A percentile compares a stretch with the other conserved stretches of the same genome.
These are phyloP conservation scores for Ambrosia trifida DNA, from an alignment of 129 eudicot species.

Conservation along the genomic window DNA sequence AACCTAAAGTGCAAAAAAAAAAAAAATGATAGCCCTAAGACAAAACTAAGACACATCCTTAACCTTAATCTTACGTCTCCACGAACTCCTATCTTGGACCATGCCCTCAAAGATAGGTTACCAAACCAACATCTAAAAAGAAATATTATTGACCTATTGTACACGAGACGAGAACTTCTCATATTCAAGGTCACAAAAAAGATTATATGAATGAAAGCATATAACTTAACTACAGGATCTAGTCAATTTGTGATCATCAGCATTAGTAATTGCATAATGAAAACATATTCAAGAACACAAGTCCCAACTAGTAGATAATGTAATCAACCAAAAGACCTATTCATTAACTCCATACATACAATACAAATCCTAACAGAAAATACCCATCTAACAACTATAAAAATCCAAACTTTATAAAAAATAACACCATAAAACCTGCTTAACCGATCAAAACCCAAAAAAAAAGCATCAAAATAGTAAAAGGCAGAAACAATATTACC, in stretches of 20 bases:
- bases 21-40: too few relatives aligned
- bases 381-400: not conserved
- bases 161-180: too few relatives aligned
- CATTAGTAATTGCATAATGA: not conserved
- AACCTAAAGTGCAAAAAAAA: too few relatives aligned
- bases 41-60: too few relatives aligned
- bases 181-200: too few relatives aligned
- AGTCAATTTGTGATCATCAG: not conserved
- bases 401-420: not conserved
- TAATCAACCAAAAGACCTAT: not conserved
- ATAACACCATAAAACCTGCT: not conserved
- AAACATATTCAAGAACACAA: not conserved
- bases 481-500: conserved; percentile 18
- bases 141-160: too few relatives aligned
- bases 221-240: too few relatives aligned
- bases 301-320: not conserved
- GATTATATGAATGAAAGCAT: too few relatives aligned
- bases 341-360: not conserved
- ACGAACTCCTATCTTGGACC: too few relatives aligned
- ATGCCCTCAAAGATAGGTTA: too few relatives aligned
- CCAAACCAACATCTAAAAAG: too few relatives aligned
- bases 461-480: not conserved
- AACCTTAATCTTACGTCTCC: too few relatives aligned
- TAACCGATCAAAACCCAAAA: not conserved
- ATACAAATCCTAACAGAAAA: not conserved